Evolutionary conservation across 2,329 filamentous ascomycete species (phyloP), one percentile per base, ranked within the genome.

Genomic region (Dryadomyces sulphureus): DNA sequence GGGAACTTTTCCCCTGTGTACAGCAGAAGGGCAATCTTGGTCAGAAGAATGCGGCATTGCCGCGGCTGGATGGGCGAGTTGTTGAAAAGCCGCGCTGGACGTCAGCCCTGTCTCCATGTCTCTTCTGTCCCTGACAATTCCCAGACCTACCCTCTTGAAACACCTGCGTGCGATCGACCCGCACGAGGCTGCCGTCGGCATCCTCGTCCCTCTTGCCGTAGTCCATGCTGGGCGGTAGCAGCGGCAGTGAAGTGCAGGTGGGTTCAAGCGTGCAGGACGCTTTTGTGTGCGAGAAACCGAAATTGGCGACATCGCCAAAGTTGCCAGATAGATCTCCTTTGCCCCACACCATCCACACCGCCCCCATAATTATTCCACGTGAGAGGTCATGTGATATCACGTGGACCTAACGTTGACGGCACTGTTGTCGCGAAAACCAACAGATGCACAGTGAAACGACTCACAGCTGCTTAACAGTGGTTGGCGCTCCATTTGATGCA

Each of bases 131-230:
- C n/a, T n/a, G n/a, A n/a, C n/a, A n/a, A n/a, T 39, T 34, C 17
- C 56, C 71, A 61, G 40, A 39, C 49, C 22, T 67, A 95, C 92
- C 92, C 82, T 98, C 92, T 72, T 96, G 92, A 66, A 96, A 96
- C 54, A 98, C 92, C 58, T 90, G 88, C 48, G 90, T 95, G 60
- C 93, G 83, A 70, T 98, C 92, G 59, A 96, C 87, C 76, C 90
- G 94, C 73, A 96, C 84, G 71, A 96, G 77, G 62, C 84, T 82
- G 63, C 82, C 78, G 63, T 95, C 90, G 62, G 82, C 86, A 72
- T 98, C 92, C 75, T 96, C 92, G 67, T 98, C 90, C 75, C 94
- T 96, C 73, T 98, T 98, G 73, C 90, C 82, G 77, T 92, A 94
- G 69, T 84, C 92, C 89, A 94, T 94, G 61, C 56, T 79, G 69